A percentile compares a stretch with the other conserved stretches of the same genome.
Evolutionary conservation across 1,284 basidiomycete species (phyloP).

Genomic region (Moesziomyces antarcticus): DNA sequence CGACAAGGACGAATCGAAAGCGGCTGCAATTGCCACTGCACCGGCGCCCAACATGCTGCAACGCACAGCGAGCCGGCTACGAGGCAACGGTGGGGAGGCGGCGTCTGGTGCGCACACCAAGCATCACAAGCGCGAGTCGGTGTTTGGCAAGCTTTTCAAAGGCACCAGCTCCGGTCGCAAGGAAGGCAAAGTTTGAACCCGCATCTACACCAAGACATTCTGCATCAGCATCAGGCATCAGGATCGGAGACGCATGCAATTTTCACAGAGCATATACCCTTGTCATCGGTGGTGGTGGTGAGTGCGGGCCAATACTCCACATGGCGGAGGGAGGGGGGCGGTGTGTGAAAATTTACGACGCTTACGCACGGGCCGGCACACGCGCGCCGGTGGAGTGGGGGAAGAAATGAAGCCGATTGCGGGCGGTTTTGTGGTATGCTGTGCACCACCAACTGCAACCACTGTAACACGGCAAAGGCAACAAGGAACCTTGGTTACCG

Average conservation of each 20-base stretch:
- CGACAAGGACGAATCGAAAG: constrained; percentile 6
- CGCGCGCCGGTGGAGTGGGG: too few species aligned
- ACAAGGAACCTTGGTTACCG: too few species aligned
- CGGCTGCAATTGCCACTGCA: background rate
- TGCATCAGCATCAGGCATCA: background rate
- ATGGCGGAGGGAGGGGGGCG: too few species aligned
- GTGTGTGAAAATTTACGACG: background rate
- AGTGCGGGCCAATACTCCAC: too few species aligned
- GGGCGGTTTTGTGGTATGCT: too few species aligned
- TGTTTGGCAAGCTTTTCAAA: constrained; percentile 47
- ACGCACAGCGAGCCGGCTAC: constrained; percentile 25
- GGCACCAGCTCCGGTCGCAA: constrained; percentile 19
- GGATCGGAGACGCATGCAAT: background rate
- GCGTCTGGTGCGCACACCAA: background rate
- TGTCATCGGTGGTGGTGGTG: too few species aligned
- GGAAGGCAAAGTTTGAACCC: constrained; percentile 24
- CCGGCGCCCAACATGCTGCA: constrained; percentile 23
- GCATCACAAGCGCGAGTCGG: constrained; percentile 29
- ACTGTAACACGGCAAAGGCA: too few species aligned
- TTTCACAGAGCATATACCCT: background rate
- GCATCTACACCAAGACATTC: too few species aligned
- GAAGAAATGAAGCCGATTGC: too few species aligned
- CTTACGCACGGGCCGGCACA: constrained; percentile 2
- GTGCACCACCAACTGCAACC: too few species aligned
- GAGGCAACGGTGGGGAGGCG: constrained; percentile 4